A percentile compares a stretch with the other conserved stretches of the same genome.
Conservation (phyloP, 352 stramenopile genomes). For the Globisporangium rhizosaccharum region DNA sequence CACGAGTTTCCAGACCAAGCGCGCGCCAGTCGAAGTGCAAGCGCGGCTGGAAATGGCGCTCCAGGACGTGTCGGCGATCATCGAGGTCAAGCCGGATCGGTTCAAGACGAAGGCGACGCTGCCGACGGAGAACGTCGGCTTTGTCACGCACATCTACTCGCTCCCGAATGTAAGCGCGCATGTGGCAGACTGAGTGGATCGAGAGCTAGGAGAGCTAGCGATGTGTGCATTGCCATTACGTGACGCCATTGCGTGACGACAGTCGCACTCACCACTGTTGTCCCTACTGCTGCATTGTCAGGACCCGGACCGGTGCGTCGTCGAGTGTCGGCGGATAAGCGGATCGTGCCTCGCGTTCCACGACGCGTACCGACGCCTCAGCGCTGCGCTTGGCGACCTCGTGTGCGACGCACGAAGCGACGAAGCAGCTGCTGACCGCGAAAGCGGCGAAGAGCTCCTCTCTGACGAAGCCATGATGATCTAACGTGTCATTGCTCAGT, state of each 20-base stretch:
- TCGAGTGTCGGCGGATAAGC: conserved; percentile 69
- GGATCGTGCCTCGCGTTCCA: conserved; percentile 71
- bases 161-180: conserved; percentile 60
- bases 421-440: conserved; percentile 18
- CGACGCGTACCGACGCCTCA: conserved; percentile 66
- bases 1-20: conserved; percentile 68
- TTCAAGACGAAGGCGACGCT: conserved; percentile 77
- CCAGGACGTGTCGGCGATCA: conserved; percentile 35
- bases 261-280: neutral
- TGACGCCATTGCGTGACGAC: conserved; percentile 8
- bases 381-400: conserved; percentile 39
- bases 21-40: conserved; percentile 40
- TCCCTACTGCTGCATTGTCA: conserved; percentile 11
- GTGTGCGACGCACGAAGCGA: conserved; percentile 40
- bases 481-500: conserved; percentile 19
- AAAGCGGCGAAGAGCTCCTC: conserved; percentile 60
- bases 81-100: conserved; percentile 49
- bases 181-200: conserved; percentile 15
- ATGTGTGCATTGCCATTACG: too few species aligned
- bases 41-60: conserved; percentile 49
- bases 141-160: conserved; percentile 60
- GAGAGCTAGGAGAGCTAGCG: neutral
- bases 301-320: conserved; percentile 45
- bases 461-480: conserved; percentile 83
- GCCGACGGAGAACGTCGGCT: conserved; percentile 45